These are phyloP conservation scores for Blastobotrys buckinghamii DNA, from an alignment of 1,139 yeast genomes.

Conservation along the genomic window DNA sequence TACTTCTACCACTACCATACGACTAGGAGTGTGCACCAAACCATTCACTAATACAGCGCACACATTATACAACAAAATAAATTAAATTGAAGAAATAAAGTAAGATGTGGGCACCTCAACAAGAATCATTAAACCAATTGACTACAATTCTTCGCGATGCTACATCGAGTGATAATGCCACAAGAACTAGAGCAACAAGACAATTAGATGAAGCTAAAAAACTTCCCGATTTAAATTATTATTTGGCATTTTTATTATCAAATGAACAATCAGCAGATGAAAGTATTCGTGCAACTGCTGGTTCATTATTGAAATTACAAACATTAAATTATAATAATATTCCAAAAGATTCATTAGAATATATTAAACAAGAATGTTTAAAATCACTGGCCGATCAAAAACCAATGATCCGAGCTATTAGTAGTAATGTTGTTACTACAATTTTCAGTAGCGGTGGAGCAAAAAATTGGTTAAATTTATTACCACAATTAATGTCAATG, in stretches of 20 bases:
- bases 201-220: slow-evolving; percentile 62
- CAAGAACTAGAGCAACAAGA: slow-evolving; percentile 50
- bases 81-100: neutral
- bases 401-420: slow-evolving; percentile 68
- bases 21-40: no score
- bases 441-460: slow-evolving; percentile 70
- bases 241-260: slow-evolving; percentile 64
- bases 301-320: slow-evolving; percentile 73
- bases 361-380: slow-evolving; percentile 57
- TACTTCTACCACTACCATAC: neutral
- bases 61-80: no score
- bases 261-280: slow-evolving; percentile 39
- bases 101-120: slow-evolving; percentile 56
- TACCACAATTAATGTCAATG: slow-evolving; percentile 61
- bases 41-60: no score
- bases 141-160: slow-evolving; percentile 60
- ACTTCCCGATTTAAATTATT: slow-evolving; percentile 75
- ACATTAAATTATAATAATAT: slow-evolving; percentile 36
- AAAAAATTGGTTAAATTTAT: slow-evolving; percentile 64
- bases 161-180: slow-evolving; percentile 49
- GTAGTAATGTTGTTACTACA: slow-evolving; percentile 87
- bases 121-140: slow-evolving; percentile 55
- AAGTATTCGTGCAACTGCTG: slow-evolving; percentile 83
- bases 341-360: slow-evolving; percentile 40
- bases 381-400: slow-evolving; percentile 61